Evolutionary conservation across 2,329 filamentous ascomycete genomes (phyloP).

Genomic region (Epicoccum nigrum): DNA sequence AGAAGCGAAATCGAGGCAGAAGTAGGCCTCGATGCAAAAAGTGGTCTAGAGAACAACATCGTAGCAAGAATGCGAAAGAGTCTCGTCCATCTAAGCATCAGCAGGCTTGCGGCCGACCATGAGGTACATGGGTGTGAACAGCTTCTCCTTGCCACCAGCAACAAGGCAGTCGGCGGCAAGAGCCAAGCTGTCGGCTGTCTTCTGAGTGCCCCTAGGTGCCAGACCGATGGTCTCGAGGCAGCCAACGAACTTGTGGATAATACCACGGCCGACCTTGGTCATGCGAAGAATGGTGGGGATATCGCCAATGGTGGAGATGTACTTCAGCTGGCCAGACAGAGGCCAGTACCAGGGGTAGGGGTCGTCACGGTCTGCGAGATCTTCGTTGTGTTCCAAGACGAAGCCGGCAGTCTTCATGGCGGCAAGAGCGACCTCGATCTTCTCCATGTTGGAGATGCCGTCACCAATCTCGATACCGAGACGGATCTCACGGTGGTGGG

Average conservation of each 20-base stretch:
- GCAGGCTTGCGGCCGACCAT: constrained; percentile 91
- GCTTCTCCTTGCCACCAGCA: constrained; percentile 81
- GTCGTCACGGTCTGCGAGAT: constrained; percentile 79
- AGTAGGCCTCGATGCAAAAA: constrained; percentile 19
- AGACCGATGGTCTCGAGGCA: constrained; percentile 75
- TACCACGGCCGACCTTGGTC: constrained; percentile 79
- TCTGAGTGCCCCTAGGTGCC: constrained; percentile 83
- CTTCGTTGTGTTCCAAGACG: constrained; percentile 80
- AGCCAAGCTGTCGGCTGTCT: constrained; percentile 91
- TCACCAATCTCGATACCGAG: constrained; percentile 95
- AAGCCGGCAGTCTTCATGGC: constrained; percentile 91
- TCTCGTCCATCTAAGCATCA: constrained; percentile 29
- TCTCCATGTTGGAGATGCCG: constrained; percentile 98
- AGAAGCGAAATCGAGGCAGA: constrained; percentile 22
- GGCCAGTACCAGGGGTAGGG: constrained; percentile 93
- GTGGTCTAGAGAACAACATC: constrained; percentile 26
- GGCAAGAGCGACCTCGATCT: constrained; percentile 75
- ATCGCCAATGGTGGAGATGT: constrained; percentile 80
- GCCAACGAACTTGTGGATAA: constrained; percentile 79
- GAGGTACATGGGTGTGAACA: constrained; percentile 99
- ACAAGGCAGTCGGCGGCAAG: constrained; percentile 83
- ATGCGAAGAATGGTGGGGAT: constrained; percentile 84
- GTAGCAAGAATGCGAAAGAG: constrained; percentile 12
- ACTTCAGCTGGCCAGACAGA: constrained; percentile 80
- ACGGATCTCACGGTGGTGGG: constrained; percentile 85